phyloP scores from a whole-genome alignment of 192 early-diverging fungal genomes.

The Spizellomyces sp. region DNA sequence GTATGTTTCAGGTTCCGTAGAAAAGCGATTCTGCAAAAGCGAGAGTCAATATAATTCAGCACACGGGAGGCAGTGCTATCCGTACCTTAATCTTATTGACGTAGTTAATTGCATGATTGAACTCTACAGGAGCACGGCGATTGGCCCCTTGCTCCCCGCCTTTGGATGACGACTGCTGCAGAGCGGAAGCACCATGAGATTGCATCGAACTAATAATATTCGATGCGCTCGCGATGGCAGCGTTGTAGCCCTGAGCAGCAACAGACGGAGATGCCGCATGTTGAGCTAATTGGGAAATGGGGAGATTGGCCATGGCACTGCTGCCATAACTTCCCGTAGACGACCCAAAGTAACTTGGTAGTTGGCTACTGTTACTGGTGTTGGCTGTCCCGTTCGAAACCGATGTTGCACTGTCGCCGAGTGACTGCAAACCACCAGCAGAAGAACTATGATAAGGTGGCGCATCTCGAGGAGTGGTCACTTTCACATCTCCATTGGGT shows the following conservation, averaged over 20 bases:
- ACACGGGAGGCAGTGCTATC: conserved; percentile 3
- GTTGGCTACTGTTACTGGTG: conserved; percentile 2
- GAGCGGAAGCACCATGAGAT: conserved; percentile 21
- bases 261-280: conserved; percentile 1
- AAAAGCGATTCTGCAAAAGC: conserved; percentile 76
- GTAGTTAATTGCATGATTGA: conserved; percentile 98
- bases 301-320: background rate
- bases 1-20: conserved; percentile 91
- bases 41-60: conserved; percentile 6
- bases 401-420: conserved; percentile 27
- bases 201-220: conserved; percentile 37
- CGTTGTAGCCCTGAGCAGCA: conserved; percentile 16
- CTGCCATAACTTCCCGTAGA: conserved; percentile 3
- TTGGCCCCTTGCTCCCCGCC: conserved; percentile 9
- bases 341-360: conserved; percentile 23
- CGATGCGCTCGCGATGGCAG: conserved; percentile 26
- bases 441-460: conserved; percentile 23
- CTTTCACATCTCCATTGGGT: conserved; percentile 77
- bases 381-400: conserved; percentile 17
- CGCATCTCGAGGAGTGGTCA: conserved; percentile 74
- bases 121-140: conserved; percentile 76
- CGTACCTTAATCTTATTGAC: conserved; percentile 98
- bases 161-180: conserved; percentile 41
- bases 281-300: background rate
- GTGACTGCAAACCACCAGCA: conserved; percentile 18